These are phyloP conservation scores for Mycena rosella DNA, from an alignment of 768 basidiomycete species.

Conservation along the genomic window DNA sequence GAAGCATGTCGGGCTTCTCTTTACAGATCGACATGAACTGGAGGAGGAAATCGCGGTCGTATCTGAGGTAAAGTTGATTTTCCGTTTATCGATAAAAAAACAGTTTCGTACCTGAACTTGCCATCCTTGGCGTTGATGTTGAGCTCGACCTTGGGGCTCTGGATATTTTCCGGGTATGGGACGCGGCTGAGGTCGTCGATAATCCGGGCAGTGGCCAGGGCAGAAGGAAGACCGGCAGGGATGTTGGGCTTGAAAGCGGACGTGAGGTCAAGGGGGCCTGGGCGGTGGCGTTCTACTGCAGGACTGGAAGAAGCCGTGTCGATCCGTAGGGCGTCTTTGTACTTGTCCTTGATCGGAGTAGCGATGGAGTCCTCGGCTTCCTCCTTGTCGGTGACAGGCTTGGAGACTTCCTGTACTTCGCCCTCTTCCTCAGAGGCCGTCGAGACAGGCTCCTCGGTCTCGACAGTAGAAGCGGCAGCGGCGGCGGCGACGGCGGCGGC, in stretches of 20 bases:
- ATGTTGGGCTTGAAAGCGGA: slow-evolving; percentile 58
- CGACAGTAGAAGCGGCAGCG: slow-evolving; percentile 14
- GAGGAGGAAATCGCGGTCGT: slow-evolving; percentile 96
- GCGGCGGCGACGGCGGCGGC: slow-evolving; percentile 32
- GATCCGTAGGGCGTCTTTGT: slow-evolving; percentile 73
- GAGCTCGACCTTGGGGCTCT: slow-evolving; percentile 86
- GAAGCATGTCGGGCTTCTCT: slow-evolving; percentile 93
- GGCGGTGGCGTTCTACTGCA: slow-evolving; percentile 66
- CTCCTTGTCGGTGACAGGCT: slow-evolving; percentile 51
- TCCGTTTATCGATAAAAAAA: background rate
- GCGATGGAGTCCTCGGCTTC: slow-evolving; percentile 51
- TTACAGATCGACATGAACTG: slow-evolving; percentile 97
- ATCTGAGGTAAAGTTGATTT: slow-evolving; percentile 59
- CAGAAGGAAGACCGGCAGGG: slow-evolving; percentile 67
- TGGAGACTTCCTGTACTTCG: slow-evolving; percentile 53
- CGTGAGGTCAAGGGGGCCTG: slow-evolving; percentile 81
- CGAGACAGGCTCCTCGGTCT: slow-evolving; percentile 40
- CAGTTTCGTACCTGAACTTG: slow-evolving; percentile 78
- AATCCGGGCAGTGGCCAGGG: slow-evolving; percentile 83
- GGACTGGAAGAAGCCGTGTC: slow-evolving; percentile 66
- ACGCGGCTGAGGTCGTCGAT: slow-evolving; percentile 87
- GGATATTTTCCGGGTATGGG: slow-evolving; percentile 85
- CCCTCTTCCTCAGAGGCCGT: slow-evolving; percentile 47
- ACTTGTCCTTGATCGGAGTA: slow-evolving; percentile 50
- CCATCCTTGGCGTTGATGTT: slow-evolving; percentile 88